Base-by-base conservation (phyloP, 2,329 filamentous ascomycete species). In the Thyridium curvatum region DNA sequence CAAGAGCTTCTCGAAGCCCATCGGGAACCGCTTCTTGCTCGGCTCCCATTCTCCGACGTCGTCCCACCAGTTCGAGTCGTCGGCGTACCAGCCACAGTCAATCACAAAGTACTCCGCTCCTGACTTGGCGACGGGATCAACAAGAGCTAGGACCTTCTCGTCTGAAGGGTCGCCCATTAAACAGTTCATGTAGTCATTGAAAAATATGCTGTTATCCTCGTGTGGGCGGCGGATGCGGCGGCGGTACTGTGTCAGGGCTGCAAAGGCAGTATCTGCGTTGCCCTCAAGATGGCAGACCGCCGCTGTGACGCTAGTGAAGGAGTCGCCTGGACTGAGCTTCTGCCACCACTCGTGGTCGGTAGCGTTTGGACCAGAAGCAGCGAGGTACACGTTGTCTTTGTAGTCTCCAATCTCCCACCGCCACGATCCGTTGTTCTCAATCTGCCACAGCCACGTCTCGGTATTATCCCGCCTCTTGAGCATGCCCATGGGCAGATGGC, bases 161-260 rank as follows among this genome's bases (percentile, higher is more conserved):
- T 60, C 60, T 14, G 58, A 55, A 0, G 54, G 55, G 38, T 63
- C 56, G 1, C 59, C 60, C 58, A 62, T 62, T 4, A 62, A 48
- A 30, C 59, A 63, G 41, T 62, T 63, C 59, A 62, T 63, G 35
- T 60, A 62, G 38, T 63, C 58, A 42, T 63, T 63, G 48, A 62
- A 62, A n/a, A n/a, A 26, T 16, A 63, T 55, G 28, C 50, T 39
- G 35, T 58, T 53, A 39, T 62, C 59, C 1, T 18, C 18, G 34
- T 62, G 58, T 2, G 41, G 40, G 3, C 55, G 45, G 4, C 55
- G 46, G 9, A 60, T 58, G 4, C 29, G 41, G 2, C 59, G 52
- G 8, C 59, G 43, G 41, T 62, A 61, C 9, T 44, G 30, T 0
- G 52, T 61, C 15, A 62, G 18, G 1, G 51, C 46, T 1, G 32